A percentile compares a stretch with the other conserved stretches of the same genome.
Conservation (phyloP, 2,329 filamentous ascomycete genomes). For the Ustulina deusta region DNA sequence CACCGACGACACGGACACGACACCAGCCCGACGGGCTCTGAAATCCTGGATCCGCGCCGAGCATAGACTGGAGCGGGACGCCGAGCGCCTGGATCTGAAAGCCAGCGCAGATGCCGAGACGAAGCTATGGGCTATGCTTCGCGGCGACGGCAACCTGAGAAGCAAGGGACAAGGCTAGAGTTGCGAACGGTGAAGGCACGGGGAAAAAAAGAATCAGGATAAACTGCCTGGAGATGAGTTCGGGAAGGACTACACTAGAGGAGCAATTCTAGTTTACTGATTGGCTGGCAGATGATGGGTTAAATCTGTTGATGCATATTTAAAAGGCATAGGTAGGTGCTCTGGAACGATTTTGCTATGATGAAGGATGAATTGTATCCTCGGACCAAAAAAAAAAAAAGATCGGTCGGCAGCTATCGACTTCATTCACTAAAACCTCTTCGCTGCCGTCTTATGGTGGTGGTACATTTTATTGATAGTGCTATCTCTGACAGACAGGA, state of each 20-base stretch:
- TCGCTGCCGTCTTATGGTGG: constrained; percentile 27
- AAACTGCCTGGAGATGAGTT: not conserved
- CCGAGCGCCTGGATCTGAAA: constrained; percentile 41
- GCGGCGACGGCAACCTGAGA: constrained; percentile 18
- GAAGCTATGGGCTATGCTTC: constrained; percentile 44
- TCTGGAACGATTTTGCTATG: not conserved
- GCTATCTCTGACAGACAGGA: constrained; percentile 31
- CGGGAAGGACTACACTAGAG: not conserved
- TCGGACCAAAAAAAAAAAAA: not conserved
- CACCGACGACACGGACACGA: constrained; percentile 26
- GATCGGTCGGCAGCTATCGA: not conserved
- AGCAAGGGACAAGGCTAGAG: constrained; percentile 1
- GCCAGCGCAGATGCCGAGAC: constrained; percentile 44
- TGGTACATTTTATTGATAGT: constrained; percentile 41
- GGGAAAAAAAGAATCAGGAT: not conserved
- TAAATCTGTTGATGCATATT: not conserved
- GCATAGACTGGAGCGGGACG: constrained; percentile 46
- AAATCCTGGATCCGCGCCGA: constrained; percentile 44
- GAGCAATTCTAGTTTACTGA: not conserved
- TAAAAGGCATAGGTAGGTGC: not conserved
- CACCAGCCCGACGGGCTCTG: constrained; percentile 36
- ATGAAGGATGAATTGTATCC: not conserved
- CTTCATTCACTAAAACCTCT: not conserved
- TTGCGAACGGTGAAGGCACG: not conserved
- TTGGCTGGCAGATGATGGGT: not conserved